phyloP scores from a whole-genome alignment of 2,329 filamentous ascomycete species.

The Rhynchosporium graminicola region DNA sequence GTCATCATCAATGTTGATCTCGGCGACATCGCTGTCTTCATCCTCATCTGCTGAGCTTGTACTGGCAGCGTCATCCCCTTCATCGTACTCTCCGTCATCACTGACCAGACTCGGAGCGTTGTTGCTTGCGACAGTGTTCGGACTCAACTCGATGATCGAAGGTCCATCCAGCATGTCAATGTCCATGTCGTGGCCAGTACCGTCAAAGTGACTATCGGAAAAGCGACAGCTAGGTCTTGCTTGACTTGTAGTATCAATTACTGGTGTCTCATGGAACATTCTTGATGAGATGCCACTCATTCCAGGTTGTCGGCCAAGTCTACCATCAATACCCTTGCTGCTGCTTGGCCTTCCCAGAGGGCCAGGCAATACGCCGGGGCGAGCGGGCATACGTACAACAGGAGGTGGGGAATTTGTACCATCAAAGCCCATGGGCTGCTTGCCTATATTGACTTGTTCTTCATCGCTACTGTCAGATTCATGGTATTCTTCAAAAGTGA shows the following conservation, averaged over 20 bases:
- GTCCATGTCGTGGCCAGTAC: conserved; percentile 33
- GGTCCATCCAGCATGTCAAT: conserved; percentile 50
- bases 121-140: conserved; percentile 69
- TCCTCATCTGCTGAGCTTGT: conserved; percentile 51
- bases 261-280: conserved; percentile 41
- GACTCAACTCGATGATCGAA: conserved; percentile 65
- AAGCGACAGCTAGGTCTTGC: conserved; percentile 25
- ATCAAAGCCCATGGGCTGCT: conserved; percentile 40
- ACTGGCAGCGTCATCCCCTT: conserved; percentile 61
- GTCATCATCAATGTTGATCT: conserved; percentile 61
- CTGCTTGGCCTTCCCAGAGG: conserved; percentile 52
- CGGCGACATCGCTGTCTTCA: conserved; percentile 62
- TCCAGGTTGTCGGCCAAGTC: conserved; percentile 36
- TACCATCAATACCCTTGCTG: conserved; percentile 54
- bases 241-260: conserved; percentile 30
- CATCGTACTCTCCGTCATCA: conserved; percentile 77
- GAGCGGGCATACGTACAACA: conserved; percentile 60
- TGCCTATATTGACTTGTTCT: conserved; percentile 41
- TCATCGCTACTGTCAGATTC: conserved; percentile 54
- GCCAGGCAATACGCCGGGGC: conserved; percentile 55
- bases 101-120: conserved; percentile 78
- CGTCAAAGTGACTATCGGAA: conserved; percentile 25
- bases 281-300: conserved; percentile 46
- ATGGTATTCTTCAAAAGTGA: conserved; percentile 56
- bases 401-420: conserved; percentile 41